Evolutionary conservation across 176 grass and related monocot genomes (phyloP), one percentile per base, ranked within the genome.

Genomic region (Musa schizocarpa): DNA sequence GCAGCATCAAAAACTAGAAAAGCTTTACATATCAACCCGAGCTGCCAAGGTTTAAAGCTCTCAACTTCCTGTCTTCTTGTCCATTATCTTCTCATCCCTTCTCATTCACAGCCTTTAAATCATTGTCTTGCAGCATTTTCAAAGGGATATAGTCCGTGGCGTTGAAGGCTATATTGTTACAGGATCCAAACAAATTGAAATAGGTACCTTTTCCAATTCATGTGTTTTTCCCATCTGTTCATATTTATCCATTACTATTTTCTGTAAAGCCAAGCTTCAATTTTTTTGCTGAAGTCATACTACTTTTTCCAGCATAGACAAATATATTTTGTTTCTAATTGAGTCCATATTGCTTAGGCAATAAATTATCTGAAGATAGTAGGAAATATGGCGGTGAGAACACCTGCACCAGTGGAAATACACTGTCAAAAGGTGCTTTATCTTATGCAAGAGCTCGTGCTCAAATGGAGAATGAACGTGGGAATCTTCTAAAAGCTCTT

Each of bases 121-220:
- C 72, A 13, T 74, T 56, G 6, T 79, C 9, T 82, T 87, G 20
- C 81, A 94, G 95, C 90, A 99, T 77, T 99, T 99, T 80, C 95
- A 99, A 87, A 90, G 95, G 81, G 95, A 99, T 9, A 86, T 94
- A 75, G 95, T 99, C 13, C 90, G 95, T 17, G 95, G 95, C 23
- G 95, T 99, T 0, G 95, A 99, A 76, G 95, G 95, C 7, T 94
- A 92, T 77, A 99, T 99, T 6, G 90, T 99, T 77, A 99, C 90
- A 6, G 95, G 95, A 53, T 99, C 88, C 54, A 99, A 99, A 75
- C 95, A 94, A 87, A 91, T 99, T 51, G 95, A 99, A 77, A 86
- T 93, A 16, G 95, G 95, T 99, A 84, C 14, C 52, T 8, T 72
- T 56, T n/a, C 76, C 21, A 23, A 54, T 49, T 48, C 23, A n/a